Conservation (phyloP, 768 basidiomycete species). For the Scleroderma citrinum region DNA sequence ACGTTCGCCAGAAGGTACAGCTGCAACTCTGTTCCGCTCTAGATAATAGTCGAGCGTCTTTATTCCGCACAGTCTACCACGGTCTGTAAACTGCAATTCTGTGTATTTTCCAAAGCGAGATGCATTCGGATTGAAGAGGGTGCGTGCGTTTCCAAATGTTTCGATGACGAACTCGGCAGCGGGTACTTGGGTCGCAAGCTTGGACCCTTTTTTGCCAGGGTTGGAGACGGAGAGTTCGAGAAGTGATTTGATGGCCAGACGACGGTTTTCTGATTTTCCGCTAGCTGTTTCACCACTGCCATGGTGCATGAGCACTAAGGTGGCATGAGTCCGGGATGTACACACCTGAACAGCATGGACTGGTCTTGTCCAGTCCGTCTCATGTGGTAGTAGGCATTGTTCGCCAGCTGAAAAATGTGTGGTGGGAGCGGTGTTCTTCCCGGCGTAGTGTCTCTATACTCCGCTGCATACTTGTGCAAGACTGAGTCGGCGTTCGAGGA, state of each 20-base stretch:
- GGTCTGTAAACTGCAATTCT: constrained; percentile 93
- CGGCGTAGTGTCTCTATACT: constrained; percentile 71
- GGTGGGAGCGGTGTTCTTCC: constrained; percentile 62
- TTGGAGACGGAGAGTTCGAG: constrained; percentile 86
- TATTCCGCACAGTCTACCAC: constrained; percentile 80
- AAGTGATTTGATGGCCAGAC: constrained; percentile 87
- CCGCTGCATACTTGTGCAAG: constrained; percentile 79
- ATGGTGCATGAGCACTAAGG: not conserved
- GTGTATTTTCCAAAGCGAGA: constrained; percentile 98
- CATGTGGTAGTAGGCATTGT: constrained; percentile 96
- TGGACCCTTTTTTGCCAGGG: constrained; percentile 91
- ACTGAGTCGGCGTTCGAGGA: constrained; percentile 77
- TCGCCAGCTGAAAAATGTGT: constrained; percentile 88
- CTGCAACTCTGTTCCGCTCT: constrained; percentile 84
- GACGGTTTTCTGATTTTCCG: constrained; percentile 88
- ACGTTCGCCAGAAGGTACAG: constrained; percentile 83
- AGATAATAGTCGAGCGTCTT: constrained; percentile 98
- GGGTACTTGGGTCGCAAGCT: constrained; percentile 80
- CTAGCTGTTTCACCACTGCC: constrained; percentile 85
- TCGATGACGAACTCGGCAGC: constrained; percentile 95
- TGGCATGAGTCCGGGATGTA: constrained; percentile 1
- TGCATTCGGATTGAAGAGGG: constrained; percentile 89
- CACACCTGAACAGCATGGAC: constrained; percentile 78
- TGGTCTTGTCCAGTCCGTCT: constrained; percentile 90
- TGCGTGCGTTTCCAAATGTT: constrained; percentile 88